Percentiles rank a stretch among this genome's conserved stretches.
These are phyloP conservation scores for Dryas integrifolia DNA, from an alignment of 331 rosid species.

Conservation along the genomic window DNA sequence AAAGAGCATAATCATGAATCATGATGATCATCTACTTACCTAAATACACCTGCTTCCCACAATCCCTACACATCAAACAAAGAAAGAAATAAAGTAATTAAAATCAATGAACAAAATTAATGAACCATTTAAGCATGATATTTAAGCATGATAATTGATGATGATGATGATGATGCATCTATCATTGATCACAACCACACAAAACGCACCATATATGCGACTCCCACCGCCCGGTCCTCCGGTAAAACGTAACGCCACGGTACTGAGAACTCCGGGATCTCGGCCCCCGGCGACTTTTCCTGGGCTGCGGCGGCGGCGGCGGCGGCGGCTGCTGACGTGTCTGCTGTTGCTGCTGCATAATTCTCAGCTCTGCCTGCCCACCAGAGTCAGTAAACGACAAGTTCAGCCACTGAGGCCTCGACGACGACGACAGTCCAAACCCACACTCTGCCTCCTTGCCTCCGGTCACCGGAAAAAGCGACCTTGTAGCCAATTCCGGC, in stretches of 20 bases:
- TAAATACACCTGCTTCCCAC: constrained; percentile 55
- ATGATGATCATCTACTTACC: constrained; percentile 27
- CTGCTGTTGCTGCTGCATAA: constrained; percentile 37
- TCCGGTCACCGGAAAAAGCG: constrained; percentile 36
- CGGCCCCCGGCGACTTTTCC: constrained; percentile 53
- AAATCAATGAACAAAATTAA: not conserved
- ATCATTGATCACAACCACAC: too few relatives aligned
- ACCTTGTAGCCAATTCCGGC: constrained; percentile 19
- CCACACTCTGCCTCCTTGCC: constrained; percentile 18
- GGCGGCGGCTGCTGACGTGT: too few relatives aligned
- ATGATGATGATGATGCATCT: not conserved
- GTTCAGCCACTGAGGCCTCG: constrained; percentile 53
- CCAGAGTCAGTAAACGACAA: constrained; percentile 39
- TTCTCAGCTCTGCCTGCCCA: constrained; percentile 29
- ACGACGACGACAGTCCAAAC: constrained; percentile 29
- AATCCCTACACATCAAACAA: constrained; percentile 37
- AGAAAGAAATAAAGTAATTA: not conserved
- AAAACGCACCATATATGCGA: constrained; percentile 49
- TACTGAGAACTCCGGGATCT: constrained; percentile 57
- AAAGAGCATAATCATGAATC: not conserved
- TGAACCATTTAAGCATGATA: not conserved
- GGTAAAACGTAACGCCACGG: constrained; percentile 55
- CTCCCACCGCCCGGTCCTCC: constrained; percentile 58
- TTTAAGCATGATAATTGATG: not conserved
- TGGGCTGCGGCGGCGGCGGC: constrained; percentile 1